These are phyloP conservation scores for Eimeria necatrix DNA, from an alignment of 169 alveolate species.

Conservation along the genomic window DNA sequence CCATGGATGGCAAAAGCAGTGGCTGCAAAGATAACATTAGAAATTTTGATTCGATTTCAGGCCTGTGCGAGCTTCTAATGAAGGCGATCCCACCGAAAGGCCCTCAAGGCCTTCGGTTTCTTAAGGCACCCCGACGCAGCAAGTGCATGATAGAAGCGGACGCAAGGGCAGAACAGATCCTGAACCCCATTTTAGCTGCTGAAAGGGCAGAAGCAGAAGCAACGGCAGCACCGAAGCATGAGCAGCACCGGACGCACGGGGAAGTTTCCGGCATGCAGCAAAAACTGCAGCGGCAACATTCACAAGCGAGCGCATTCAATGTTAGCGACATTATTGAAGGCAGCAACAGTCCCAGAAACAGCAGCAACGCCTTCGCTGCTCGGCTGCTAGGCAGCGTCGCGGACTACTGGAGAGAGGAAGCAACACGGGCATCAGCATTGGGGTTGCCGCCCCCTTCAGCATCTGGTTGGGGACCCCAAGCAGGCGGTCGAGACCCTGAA, in stretches of 20 bases:
- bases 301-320: background rate
- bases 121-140: slow-evolving; percentile 66
- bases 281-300: background rate
- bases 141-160: slow-evolving; percentile 54
- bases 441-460: slow-evolving; percentile 66
- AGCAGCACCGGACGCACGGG: background rate
- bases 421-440: slow-evolving; percentile 55
- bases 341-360: background rate
- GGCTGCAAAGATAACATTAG: slow-evolving; percentile 3
- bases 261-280: background rate
- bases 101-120: slow-evolving; percentile 53
- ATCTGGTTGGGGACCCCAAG: slow-evolving; percentile 23
- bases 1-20: background rate
- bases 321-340: background rate
- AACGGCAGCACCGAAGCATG: slow-evolving; percentile 14
- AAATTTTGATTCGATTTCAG: background rate
- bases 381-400: slow-evolving; percentile 61
- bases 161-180: slow-evolving; percentile 65
- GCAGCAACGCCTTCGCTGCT: slow-evolving; percentile 59
- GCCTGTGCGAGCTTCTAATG: slow-evolving; percentile 27
- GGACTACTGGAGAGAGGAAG: slow-evolving; percentile 79
- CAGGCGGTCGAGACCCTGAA: background rate
- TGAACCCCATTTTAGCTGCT: slow-evolving; percentile 61
- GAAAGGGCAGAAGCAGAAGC: slow-evolving; percentile 44
- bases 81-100: slow-evolving; percentile 42